Evolutionary conservation across 1,139 yeast genomes (phyloP), one percentile per base, ranked within the genome.

Genomic region (Blastobotrys petasosporus): DNA sequence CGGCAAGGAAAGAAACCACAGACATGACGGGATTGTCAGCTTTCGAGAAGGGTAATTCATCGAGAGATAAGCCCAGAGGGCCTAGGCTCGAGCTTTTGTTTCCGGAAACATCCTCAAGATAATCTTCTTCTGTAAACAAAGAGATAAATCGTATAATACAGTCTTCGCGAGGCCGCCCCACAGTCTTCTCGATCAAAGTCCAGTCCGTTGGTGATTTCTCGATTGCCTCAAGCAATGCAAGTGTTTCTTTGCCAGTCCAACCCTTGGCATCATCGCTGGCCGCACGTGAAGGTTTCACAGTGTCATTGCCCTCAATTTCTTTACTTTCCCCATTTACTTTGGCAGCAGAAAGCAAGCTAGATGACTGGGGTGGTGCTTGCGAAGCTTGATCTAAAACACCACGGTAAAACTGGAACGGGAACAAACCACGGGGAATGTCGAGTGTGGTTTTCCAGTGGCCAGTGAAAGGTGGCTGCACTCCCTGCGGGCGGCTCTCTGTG

Each of bases 381-480:
- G 56, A 52, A 1, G 55, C 49, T 1, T 66, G 66, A 43, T 65
- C 70, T 29, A 57, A 57, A 9, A 51, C 45, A 9, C 68, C 69
- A 42, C 61, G 59, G 55, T 65, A 66, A 20, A 66, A 56, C 61
- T 88, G 94, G 66, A 90, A 92, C 20, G 98, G 98, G 62, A 88
- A 90, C 54, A 90, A 69, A 0, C 97, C 97, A 54, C 96, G 75
- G 41, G 98, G 98, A 0, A 96, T 86, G 65, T 94, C 98, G 57
- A 81, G 82, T 49, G 67, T 60, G 9, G 68, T 64, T 47, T 67
- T 63, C 64, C 70, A 71, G 50, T 71, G 74, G 37, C 76, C 75
- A 3, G 76, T 71, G 56, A 76, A 80, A 11, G 90, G 92, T 41
- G 86, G 87, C 42, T 81, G 86, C 32, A 82, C 71, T 50, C 75